These are phyloP conservation scores for Camelina sativa DNA, from an alignment of 345 rosid species.

Conservation along the genomic window DNA sequence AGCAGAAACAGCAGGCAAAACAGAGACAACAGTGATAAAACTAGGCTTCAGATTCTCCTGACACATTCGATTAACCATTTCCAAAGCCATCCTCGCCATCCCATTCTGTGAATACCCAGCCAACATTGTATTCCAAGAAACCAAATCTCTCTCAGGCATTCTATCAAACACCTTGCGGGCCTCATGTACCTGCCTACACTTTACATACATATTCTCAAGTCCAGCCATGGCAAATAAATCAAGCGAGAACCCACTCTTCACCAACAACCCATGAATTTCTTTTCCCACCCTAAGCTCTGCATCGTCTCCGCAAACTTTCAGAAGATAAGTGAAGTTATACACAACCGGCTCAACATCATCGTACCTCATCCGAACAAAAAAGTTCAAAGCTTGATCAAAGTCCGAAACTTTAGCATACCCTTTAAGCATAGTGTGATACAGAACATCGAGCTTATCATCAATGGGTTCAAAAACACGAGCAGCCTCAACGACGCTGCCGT, in stretches of 20 bases:
- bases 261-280: conserved; percentile 76
- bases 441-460: conserved; percentile 60
- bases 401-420: conserved; percentile 65
- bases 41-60: conserved; percentile 67
- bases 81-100: conserved; percentile 59
- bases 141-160: conserved; percentile 83
- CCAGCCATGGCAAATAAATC: conserved; percentile 76
- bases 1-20: conserved; percentile 70
- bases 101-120: conserved; percentile 83
- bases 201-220: conserved; percentile 67
- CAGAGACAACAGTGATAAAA: conserved; percentile 68
- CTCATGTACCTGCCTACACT: conserved; percentile 62
- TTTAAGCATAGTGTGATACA: conserved; percentile 84
- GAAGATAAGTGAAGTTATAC: conserved; percentile 73
- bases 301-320: conserved; percentile 70
- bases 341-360: conserved; percentile 64
- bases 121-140: conserved; percentile 83
- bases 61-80: conserved; percentile 62
- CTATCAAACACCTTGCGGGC: conserved; percentile 84
- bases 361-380: conserved; percentile 66
- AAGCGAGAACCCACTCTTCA: conserved; percentile 62
- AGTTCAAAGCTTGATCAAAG: conserved; percentile 52
- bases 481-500: conserved; percentile 67
- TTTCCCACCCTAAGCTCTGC: conserved; percentile 60
- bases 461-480: conserved; percentile 72